phyloP scores from a whole-genome alignment of 2,329 filamentous ascomycete species.

The Trichoderma oligosporum region DNA sequence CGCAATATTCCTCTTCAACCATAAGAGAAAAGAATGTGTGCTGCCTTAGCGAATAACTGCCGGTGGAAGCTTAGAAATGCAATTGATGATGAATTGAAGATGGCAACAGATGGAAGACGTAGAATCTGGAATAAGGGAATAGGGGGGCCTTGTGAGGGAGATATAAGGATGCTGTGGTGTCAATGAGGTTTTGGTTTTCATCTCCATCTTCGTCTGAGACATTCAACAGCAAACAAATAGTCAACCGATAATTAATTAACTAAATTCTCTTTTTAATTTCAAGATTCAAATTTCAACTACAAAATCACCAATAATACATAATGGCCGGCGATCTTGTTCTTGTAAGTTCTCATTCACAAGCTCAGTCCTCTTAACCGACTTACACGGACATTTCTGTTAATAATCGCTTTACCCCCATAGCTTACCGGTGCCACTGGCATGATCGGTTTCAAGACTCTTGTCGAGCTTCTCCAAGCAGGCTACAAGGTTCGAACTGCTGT shows the following conservation, averaged over 20 bases:
- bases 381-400: neutral
- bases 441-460: slow-evolving; percentile 30
- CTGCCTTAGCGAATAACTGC: neutral
- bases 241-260: neutral
- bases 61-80: neutral
- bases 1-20: neutral
- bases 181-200: neutral
- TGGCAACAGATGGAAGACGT: neutral
- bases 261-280: neutral
- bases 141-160: neutral
- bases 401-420: neutral
- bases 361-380: neutral
- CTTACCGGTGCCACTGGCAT: slow-evolving; percentile 33
- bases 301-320: neutral
- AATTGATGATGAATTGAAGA: neutral
- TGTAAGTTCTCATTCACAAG: neutral
- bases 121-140: neutral
- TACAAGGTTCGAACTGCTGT: slow-evolving; percentile 31
- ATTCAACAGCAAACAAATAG: neutral
- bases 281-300: neutral
- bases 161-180: neutral
- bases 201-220: neutral
- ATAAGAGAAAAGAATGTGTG: too few species aligned
- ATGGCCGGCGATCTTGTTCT: slow-evolving; percentile 19
- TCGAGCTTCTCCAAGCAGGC: slow-evolving; percentile 26